Evolutionary conservation across 1,284 basidiomycete species (phyloP).

Genomic region (Ustilago nuda): DNA sequence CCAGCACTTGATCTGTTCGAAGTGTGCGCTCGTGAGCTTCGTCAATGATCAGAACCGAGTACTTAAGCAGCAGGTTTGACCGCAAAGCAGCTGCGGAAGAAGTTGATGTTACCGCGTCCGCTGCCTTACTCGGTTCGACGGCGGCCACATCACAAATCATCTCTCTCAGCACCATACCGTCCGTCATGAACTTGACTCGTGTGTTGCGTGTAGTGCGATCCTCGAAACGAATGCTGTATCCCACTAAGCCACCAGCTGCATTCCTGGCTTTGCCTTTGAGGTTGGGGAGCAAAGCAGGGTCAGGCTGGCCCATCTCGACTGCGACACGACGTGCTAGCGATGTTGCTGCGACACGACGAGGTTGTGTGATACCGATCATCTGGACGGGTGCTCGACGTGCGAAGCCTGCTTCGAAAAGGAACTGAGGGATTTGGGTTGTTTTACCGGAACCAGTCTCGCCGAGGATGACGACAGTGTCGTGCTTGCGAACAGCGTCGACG

Average conservation of each 20-base stretch:
- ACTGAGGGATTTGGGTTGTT: conserved; percentile 76
- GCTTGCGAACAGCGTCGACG: conserved; percentile 70
- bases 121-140: neutral
- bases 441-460: conserved; percentile 98
- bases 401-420: conserved; percentile 79
- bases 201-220: conserved; percentile 79
- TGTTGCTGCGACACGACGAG: conserved; percentile 91
- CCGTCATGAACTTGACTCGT: conserved; percentile 92
- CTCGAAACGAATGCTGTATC: conserved; percentile 96
- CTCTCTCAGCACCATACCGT: conserved; percentile 95
- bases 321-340: conserved; percentile 91
- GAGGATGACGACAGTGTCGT: conserved; percentile 90
- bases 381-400: conserved; percentile 67
- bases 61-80: conserved; percentile 77
- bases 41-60: conserved; percentile 91
- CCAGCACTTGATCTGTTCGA: conserved; percentile 92
- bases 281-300: conserved; percentile 44
- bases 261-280: conserved; percentile 41
- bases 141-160: conserved; percentile 73
- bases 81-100: conserved; percentile 12
- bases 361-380: conserved; percentile 80
- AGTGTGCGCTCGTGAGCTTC: conserved; percentile 97
- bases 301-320: conserved; percentile 77
- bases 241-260: conserved; percentile 74
- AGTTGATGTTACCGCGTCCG: neutral